Evolutionary conservation across 2,329 filamentous ascomycete genomes (phyloP), one percentile per base, ranked within the genome.

Genomic region (Cladorrhinum sp.): DNA sequence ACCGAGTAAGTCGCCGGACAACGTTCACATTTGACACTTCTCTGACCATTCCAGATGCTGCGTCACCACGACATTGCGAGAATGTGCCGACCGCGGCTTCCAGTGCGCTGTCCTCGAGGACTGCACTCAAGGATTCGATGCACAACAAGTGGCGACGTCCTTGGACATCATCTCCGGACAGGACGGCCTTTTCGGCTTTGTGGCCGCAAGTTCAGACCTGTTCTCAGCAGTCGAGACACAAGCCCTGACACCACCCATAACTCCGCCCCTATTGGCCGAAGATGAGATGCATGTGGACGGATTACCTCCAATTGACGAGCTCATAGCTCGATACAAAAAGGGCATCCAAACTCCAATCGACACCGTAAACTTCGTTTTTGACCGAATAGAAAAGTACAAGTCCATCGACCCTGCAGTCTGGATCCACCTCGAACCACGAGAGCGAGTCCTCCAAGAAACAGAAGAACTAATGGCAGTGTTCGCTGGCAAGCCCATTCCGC

Each of bases 81-180:
- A 86, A 70, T 81, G 80, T 29, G 82, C 81, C 60, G 84, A 86
- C 66, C 78, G 84, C n/a, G 84, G 84, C 0, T 85, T 84, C 64
- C 81, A 86, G 66, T 84, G 80, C 69, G 85, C 83, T 73, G 76
- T 80, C 16, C 70, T 82, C 20, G 73, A 71, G 6, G 77, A 81
- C 65, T 81, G 76, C 63, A 81, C 79, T 0, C 76, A 75, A 51
- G 79, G 80, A 1, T 82, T 81, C 59, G 76, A 80, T 56, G 69
- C 71, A 10, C 72, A 75, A n/a, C 77, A 79, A 64, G 79, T 79
- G 16, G 71, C 69, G 20, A 75, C 74, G 3, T 77, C 78, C 3
- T 67, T 82, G n/a, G 79, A 81, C 60, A 82, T 78, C 65, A 72
- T 83, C 27, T 78, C 76, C 64, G 77, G 77, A 48, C 79, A 78